phyloP scores from a whole-genome alignment of 345 rosid genomes.

The Citrus inodora region DNA sequence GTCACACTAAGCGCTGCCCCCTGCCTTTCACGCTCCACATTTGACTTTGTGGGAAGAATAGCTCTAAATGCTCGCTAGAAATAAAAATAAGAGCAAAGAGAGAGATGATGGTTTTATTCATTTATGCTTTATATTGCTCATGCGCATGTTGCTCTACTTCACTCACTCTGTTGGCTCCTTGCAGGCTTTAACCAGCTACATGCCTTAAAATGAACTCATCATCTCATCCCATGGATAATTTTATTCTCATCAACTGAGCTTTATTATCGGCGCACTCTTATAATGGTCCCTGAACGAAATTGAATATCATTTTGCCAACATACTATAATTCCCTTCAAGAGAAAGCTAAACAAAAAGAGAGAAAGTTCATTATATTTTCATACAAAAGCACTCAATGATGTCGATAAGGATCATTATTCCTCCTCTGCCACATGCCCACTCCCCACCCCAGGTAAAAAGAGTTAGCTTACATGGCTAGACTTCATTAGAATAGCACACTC shows the following conservation, averaged over 20 bases:
- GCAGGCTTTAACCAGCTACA: not conserved
- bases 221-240: not conserved
- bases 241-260: not conserved
- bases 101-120: not conserved
- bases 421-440: not conserved
- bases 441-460: not conserved
- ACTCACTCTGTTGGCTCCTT: not conserved
- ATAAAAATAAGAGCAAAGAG: not conserved
- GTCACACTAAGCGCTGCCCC: not conserved
- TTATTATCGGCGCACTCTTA: not conserved
- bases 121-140: not conserved
- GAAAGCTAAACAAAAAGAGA: not conserved
- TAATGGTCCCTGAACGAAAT: not conserved
- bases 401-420: not conserved
- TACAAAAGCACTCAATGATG: not conserved
- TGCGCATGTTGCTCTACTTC: not conserved
- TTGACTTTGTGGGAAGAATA: not conserved
- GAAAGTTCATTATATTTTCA: not conserved
- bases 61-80: not conserved
- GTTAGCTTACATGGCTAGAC: not conserved
- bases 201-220: not conserved
- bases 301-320: not conserved
- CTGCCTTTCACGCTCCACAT: not conserved
- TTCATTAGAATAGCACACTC: not conserved
- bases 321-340: not conserved